Base-by-base conservation (phyloP, 257 asterid genomes). In the Solanum dulcamara region DNA sequence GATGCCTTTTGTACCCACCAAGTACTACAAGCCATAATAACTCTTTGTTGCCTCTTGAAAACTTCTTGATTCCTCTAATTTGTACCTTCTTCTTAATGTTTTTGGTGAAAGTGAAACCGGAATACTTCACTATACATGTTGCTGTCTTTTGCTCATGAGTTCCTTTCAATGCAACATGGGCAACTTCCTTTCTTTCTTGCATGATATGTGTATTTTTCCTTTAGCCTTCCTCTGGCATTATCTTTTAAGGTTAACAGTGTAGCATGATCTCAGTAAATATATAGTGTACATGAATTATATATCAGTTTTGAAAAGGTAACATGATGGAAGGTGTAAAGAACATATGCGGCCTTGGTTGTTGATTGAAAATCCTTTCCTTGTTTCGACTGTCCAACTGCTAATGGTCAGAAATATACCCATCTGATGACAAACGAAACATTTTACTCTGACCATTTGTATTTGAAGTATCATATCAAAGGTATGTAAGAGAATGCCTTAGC, bases 1-100 rank as follows among this genome's bases (percentile, higher is more conserved):
- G 89, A 91, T 95, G 99, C 98, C 97, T 13, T 94, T 96, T 60
- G 97, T 94, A 53, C 95, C 98, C 60, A 88, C 94, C 62, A 93
- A 93, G 91, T 96, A 94, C 90, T 94, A 94, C 91, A 93, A 94
- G 95, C 93, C 97, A 60, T 79, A 88, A 85, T 93, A 89, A 85
- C 71, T 89, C 44, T 28, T 75, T 42, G 71, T 62, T 82, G 59
- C 68, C 24, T 46, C 86, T 20, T 35, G 6, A 66, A 60, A 46
- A 64, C 51, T 46, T 55, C 13, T 46, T 46, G 40, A 77, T 77
- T 46, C 82, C 82, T 77, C 82, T 46, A 46, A 46, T 77, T 77
- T 6, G 62, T 46, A 15, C 82, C 40, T 77, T 77, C 10, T 77
- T 46, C 62, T 77, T 77, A 28, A 50, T 77, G 62, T 77, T 77